phyloP scores from a whole-genome alignment of 2,329 filamentous ascomycete genomes.

The Colletotrichum caudatum region DNA sequence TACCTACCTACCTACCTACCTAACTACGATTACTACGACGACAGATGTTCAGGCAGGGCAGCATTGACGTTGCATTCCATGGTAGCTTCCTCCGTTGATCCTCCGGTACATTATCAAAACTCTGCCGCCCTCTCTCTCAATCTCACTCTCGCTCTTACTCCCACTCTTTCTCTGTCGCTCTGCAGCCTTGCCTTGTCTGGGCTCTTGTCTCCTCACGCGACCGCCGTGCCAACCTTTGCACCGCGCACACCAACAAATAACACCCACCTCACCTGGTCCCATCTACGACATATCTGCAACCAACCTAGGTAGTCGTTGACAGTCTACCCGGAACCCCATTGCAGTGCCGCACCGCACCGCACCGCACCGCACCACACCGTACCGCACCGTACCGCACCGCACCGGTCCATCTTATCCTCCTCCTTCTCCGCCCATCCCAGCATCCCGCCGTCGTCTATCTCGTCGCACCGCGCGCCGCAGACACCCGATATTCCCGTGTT shows the following conservation, averaged over 20 bases:
- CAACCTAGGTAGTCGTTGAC: not conserved
- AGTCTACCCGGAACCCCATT: not conserved
- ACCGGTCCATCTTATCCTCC: conserved; percentile 7
- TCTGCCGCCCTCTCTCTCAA: conserved; percentile 36
- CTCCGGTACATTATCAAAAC: conserved; percentile 37
- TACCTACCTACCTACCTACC: too few relatives aligned
- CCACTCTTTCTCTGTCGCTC: not conserved
- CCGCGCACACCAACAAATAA: not conserved
- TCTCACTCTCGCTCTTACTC: not conserved
- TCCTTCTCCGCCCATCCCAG: conserved; percentile 22
- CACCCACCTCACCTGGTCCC: not conserved
- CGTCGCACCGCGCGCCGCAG: conserved; percentile 37
- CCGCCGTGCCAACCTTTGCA: not conserved
- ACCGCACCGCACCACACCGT: not conserved
- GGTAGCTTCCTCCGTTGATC: conserved; percentile 22
- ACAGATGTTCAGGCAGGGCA: not conserved
- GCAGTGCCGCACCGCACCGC: not conserved
- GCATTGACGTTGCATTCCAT: conserved; percentile 18
- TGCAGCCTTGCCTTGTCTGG: not conserved
- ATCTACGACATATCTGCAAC: conserved; percentile 6
- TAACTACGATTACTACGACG: not conserved
- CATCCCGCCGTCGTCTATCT: conserved; percentile 24
- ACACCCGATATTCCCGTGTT: conserved; percentile 36
- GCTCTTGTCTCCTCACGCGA: conserved; percentile 34
- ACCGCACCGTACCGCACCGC: not conserved